Evolutionary conservation across 1,284 basidiomycete genomes (phyloP).

Genomic region (Trichosporon inkin): DNA sequence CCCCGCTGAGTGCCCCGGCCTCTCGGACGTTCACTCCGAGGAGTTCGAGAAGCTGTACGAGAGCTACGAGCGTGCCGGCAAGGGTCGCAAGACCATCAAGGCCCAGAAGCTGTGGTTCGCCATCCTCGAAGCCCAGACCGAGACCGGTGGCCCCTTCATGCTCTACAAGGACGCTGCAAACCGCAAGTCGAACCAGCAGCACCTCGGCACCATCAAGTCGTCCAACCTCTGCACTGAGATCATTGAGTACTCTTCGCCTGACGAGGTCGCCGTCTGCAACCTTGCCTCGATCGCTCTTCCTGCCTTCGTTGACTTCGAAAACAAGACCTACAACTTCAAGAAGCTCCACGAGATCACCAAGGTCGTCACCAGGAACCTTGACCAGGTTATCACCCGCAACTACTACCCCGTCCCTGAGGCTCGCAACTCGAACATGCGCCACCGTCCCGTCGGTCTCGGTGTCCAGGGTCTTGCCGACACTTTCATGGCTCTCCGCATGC

Average conservation of each 20-base stretch:
- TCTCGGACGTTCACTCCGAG: slow-evolving; percentile 84
- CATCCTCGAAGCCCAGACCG: slow-evolving; percentile 93
- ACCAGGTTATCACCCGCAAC: slow-evolving; percentile 53
- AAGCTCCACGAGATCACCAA: slow-evolving; percentile 92
- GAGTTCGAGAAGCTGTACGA: slow-evolving; percentile 90
- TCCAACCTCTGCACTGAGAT: slow-evolving; percentile 99
- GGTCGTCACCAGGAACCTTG: slow-evolving; percentile 87
- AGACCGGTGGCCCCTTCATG: slow-evolving; percentile 98
- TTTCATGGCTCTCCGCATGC: slow-evolving; percentile 95
- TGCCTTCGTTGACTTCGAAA: slow-evolving; percentile 65
- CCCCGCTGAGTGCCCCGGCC: slow-evolving; percentile 88
- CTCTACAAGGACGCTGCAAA: slow-evolving; percentile 92
- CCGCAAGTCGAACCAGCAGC: slow-evolving; percentile 96
- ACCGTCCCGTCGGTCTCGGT: slow-evolving; percentile 95
- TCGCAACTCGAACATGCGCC: slow-evolving; percentile 89
- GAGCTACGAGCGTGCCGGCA: slow-evolving; percentile 86
- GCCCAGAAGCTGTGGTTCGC: slow-evolving; percentile 99
- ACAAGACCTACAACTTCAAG: slow-evolving; percentile 74
- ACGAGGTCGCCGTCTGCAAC: slow-evolving; percentile 99
- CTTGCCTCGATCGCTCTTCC: slow-evolving; percentile 95
- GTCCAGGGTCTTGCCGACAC: slow-evolving; percentile 97
- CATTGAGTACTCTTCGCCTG: slow-evolving; percentile 95
- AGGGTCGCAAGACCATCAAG: slow-evolving; percentile 76
- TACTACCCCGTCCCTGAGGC: slow-evolving; percentile 90
- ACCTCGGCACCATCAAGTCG: slow-evolving; percentile 98